Evolutionary conservation across 345 rosid genomes (phyloP).

Genomic region (Eucalyptus marginata): DNA sequence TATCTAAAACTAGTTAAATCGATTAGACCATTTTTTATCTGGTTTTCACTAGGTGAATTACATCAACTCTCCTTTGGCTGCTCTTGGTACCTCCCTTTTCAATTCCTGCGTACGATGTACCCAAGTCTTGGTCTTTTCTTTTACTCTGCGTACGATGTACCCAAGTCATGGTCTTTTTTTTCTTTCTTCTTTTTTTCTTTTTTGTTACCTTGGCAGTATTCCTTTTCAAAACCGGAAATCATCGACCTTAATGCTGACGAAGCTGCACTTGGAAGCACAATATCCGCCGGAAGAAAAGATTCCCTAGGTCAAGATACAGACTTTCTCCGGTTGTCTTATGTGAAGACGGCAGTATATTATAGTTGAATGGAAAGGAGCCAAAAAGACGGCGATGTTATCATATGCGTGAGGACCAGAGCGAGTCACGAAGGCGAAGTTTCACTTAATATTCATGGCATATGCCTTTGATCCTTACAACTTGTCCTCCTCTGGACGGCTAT

Average conservation of each 20-base stretch:
- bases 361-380: not conserved
- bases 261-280: not conserved
- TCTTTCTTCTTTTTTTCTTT: fast-evolving
- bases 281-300: not conserved
- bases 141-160: not conserved
- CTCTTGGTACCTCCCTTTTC: not conserved
- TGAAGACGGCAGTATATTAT: not conserved
- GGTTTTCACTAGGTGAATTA: not conserved
- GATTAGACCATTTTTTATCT: not conserved
- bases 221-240: not conserved
- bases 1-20: not conserved
- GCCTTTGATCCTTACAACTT: not conserved
- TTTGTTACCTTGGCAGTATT: not conserved
- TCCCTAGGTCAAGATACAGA: not conserved
- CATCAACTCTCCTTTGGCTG: not conserved
- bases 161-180: not conserved
- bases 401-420: not conserved
- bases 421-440: not conserved
- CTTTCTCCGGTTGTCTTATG: not conserved
- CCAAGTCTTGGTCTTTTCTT: not conserved
- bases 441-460: not conserved
- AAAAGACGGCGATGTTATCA: not conserved
- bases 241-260: not conserved
- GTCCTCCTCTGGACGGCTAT: not conserved
- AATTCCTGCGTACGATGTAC: not conserved